Evolutionary conservation across 2,329 filamentous ascomycete genomes (phyloP).

Genomic region (Calonectria honghensis): DNA sequence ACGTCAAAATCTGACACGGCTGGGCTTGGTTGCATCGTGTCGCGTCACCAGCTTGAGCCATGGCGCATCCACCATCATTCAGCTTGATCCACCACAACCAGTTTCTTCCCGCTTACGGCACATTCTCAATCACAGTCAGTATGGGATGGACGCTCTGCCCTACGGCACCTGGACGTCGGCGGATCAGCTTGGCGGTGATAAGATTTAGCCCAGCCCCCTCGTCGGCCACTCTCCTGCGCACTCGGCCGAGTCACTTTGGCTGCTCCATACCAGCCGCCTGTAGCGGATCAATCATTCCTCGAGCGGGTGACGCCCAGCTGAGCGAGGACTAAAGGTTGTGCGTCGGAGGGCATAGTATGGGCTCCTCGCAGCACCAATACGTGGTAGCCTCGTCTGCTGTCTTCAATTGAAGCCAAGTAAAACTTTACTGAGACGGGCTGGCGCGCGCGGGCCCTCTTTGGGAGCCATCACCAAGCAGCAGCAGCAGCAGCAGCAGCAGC

Average conservation of each 20-base stretch:
- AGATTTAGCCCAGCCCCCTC: constrained; percentile 26
- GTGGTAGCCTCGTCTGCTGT: constrained; percentile 13
- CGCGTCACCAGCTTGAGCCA: constrained; percentile 13
- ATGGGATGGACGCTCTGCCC: constrained; percentile 7
- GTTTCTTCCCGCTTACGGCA: neutral
- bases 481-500: constrained; percentile 5
- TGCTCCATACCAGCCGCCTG: constrained; percentile 34
- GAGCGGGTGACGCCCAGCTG: constrained; percentile 10
- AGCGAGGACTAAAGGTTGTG: neutral
- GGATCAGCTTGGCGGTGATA: constrained; percentile 21
- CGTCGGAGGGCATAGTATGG: neutral
- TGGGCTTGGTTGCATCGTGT: constrained; percentile 2
- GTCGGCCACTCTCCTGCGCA: neutral
- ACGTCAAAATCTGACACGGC: constrained; percentile 21
- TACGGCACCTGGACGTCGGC: constrained; percentile 7
- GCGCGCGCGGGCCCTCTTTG: constrained; percentile 30
- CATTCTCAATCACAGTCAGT: constrained; percentile 11
- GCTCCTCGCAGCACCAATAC: neutral
- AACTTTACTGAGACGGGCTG: constrained; percentile 32
- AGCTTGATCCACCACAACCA: neutral
- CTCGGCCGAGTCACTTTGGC: constrained; percentile 24
- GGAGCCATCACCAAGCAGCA: constrained; percentile 16
- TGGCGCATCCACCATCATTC: constrained; percentile 13
- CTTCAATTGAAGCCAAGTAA: constrained; percentile 20
- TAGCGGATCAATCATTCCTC: constrained; percentile 9